Conservation (phyloP, 805 yeast genomes). For the Saccharomycopsis amapae region DNA sequence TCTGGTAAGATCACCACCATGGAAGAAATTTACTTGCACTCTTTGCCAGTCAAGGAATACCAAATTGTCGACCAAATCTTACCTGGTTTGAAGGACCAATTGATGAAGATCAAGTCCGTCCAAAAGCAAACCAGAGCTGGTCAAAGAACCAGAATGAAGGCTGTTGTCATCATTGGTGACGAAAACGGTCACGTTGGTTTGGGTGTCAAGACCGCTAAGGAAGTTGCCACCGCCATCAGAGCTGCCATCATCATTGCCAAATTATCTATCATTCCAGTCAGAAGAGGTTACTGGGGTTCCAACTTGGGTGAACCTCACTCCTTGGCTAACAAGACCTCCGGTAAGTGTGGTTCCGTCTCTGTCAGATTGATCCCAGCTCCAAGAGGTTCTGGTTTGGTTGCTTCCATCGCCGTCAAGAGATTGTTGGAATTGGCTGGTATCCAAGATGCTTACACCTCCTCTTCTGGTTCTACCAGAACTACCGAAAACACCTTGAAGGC, state of each 20-base stretch:
- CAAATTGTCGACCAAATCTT: slow-evolving; percentile 96
- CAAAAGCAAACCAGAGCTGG: slow-evolving; percentile 99
- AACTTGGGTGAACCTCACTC: slow-evolving; percentile 99
- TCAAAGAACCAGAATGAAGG: slow-evolving; percentile 99
- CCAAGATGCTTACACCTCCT: slow-evolving; percentile 98
- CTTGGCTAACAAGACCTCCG: slow-evolving; percentile 94
- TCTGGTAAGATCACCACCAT: slow-evolving; percentile 95
- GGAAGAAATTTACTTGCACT: slow-evolving; percentile 98
- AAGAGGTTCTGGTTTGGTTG: slow-evolving; percentile 99
- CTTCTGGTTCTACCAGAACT: slow-evolving; percentile 99
- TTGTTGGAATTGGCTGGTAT: slow-evolving; percentile 99
- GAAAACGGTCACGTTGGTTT: slow-evolving; percentile 99
- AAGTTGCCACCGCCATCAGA: slow-evolving; percentile 99
- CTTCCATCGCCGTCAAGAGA: slow-evolving; percentile 99
- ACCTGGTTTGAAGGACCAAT: slow-evolving; percentile 96
- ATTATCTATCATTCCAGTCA: slow-evolving; percentile 97
- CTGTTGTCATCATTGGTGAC: slow-evolving; percentile 99
- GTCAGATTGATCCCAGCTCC: slow-evolving; percentile 99
- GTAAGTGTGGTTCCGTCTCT: slow-evolving; percentile 99
- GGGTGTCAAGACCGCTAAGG: slow-evolving; percentile 99
- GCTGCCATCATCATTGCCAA: slow-evolving; percentile 99
- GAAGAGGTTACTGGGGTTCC: slow-evolving; percentile 99
- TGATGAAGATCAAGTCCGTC: slow-evolving; percentile 99
- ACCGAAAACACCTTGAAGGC: slow-evolving; percentile 99
- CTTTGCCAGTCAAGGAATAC: slow-evolving; percentile 98